Conservation (phyloP, 345 rosid genomes). For the Arabis hirsuta region DNA sequence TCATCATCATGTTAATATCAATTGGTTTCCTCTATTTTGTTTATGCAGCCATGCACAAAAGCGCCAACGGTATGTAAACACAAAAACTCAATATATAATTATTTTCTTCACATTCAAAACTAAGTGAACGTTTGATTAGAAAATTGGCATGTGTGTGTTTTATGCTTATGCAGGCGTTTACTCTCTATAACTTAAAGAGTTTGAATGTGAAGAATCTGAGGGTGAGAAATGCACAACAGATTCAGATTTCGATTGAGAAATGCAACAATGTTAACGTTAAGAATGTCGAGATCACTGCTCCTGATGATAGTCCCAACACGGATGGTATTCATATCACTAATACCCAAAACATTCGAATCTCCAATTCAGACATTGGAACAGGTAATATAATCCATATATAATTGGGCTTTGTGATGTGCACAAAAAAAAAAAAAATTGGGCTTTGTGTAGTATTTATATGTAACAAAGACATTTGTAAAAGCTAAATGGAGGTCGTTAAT, state of each 20-base stretch:
- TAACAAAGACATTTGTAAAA: not conserved
- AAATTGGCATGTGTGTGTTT: conserved; percentile 36
- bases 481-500: conserved; percentile 4
- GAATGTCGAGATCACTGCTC: conserved; percentile 55
- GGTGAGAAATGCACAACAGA: conserved; percentile 72
- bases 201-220: conserved; percentile 56
- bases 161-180: conserved; percentile 60
- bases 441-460: not conserved
- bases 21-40: conserved; percentile 8
- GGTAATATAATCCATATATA: conserved; percentile 64
- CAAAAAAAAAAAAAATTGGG: too few relatives aligned
- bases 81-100: not conserved
- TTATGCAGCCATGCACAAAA: conserved; percentile 76
- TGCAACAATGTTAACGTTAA: conserved; percentile 56
- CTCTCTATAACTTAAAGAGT: conserved; percentile 60
- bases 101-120: conserved; percentile 48
- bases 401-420: conserved; percentile 20
- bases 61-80: conserved; percentile 78
- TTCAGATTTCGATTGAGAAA: conserved; percentile 62
- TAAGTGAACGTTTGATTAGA: conserved; percentile 46
- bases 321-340: conserved; percentile 84
- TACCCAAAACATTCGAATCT: conserved; percentile 62
- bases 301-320: conserved; percentile 77
- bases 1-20: not conserved
- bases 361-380: conserved; percentile 58